Conservation (phyloP, 306 rosid species). For the Pterocarpus santalinus region DNA sequence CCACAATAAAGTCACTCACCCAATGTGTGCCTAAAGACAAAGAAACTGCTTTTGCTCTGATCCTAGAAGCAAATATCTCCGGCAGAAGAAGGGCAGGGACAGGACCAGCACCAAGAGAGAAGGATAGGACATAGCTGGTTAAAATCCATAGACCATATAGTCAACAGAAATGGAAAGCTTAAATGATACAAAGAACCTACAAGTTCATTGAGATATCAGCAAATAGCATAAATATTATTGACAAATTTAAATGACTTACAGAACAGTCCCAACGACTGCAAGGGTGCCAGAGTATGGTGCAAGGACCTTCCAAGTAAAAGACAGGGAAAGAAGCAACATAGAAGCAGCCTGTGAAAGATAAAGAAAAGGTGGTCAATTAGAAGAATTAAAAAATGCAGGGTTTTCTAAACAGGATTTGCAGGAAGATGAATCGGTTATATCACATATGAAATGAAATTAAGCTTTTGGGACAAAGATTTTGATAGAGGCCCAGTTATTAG, state of each 20-base stretch:
- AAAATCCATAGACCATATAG: slow-evolving; percentile 40
- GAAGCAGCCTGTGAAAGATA: slow-evolving; percentile 78
- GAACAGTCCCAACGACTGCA: slow-evolving; percentile 91
- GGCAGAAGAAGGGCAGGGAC: slow-evolving; percentile 99
- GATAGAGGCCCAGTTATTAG: too few species aligned
- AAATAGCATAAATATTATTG: slow-evolving; percentile 3
- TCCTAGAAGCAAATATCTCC: slow-evolving; percentile 95
- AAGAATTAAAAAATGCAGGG: slow-evolving; percentile 10
- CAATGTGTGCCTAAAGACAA: slow-evolving; percentile 95
- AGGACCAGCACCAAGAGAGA: slow-evolving; percentile 99
- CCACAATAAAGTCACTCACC: slow-evolving; percentile 64
- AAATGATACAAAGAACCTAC: not conserved
- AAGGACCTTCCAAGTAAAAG: slow-evolving; percentile 87
- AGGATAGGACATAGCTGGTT: slow-evolving; percentile 90
- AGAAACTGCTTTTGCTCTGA: slow-evolving; percentile 96
- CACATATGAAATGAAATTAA: not conserved
- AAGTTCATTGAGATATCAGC: not conserved
- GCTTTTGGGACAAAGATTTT: not conserved
- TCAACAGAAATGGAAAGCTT: slow-evolving; percentile 33
- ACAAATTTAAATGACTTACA: slow-evolving; percentile 67
- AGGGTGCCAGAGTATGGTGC: slow-evolving; percentile 84
- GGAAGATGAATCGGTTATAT: not conserved
- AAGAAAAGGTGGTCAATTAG: slow-evolving; percentile 23
- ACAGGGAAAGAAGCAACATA: slow-evolving; percentile 89
- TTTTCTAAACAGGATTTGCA: not conserved